Evolutionary conservation across 2,329 filamentous ascomycete species (phyloP).

Genomic region (Claviceps cyperi): DNA sequence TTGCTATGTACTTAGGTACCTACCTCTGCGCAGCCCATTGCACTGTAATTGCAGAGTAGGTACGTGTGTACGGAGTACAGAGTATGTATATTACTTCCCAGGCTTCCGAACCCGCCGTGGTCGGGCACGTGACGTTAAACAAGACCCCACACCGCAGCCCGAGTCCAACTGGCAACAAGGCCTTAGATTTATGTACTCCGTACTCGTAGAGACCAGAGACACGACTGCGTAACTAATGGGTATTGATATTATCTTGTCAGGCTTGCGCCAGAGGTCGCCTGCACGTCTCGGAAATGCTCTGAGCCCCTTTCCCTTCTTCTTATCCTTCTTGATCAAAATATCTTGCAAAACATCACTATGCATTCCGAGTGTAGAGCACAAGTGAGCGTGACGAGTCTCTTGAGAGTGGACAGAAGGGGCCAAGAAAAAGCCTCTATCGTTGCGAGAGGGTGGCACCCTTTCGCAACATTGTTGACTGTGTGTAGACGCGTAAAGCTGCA

Average conservation of each 20-base stretch:
- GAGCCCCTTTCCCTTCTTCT: background rate
- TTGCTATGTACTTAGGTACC: background rate
- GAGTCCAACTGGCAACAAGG: background rate
- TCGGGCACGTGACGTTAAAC: background rate
- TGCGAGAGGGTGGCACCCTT: background rate
- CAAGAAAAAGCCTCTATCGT: background rate
- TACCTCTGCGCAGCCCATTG: too few species aligned
- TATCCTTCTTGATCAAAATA: background rate
- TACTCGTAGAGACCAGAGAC: background rate
- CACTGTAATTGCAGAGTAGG: too few species aligned
- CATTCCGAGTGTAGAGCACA: background rate
- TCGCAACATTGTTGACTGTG: background rate
- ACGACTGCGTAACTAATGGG: background rate
- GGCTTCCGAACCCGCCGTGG: background rate
- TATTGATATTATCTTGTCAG: background rate
- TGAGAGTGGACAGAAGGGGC: background rate
- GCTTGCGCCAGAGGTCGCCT: background rate
- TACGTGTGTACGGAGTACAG: too few species aligned
- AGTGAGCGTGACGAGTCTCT: background rate
- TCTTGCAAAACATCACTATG: too few species aligned
- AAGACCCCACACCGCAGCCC: background rate
- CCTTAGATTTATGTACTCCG: background rate
- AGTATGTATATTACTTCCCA: too few species aligned
- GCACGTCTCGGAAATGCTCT: background rate
- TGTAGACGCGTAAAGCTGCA: background rate